Evolutionary conservation across 2,329 filamentous ascomycete genomes (phyloP), one percentile per base, ranked within the genome.

Genomic region (Phialemonium atrogriseum): DNA sequence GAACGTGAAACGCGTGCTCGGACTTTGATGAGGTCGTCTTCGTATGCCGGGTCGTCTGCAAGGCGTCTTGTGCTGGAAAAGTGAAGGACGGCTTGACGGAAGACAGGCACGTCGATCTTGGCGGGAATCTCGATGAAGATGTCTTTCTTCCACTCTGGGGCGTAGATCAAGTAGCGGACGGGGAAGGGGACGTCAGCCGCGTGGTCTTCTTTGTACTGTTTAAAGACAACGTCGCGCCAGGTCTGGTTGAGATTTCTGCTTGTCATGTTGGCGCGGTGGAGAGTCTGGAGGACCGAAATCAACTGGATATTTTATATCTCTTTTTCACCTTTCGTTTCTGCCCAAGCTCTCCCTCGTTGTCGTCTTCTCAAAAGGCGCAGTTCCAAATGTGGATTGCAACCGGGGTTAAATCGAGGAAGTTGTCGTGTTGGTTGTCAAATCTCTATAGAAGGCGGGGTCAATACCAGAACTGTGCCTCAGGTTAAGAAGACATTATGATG

Each of bases 171-270:
- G 26, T 39, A 39, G 24, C 36, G 36, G 13, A 39, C 12, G 32
- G 34, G 37, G 33, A 39, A 39, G 13, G 37, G 37, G 16, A 34
- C 23, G 30, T 32, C 30, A 24, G 30, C 30, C 7, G 22, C 36
- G 30, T 30, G 30, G 30, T 39, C 33, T 5, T 19, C 20, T 27
- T 22, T 33, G 34, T 36, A 39, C 24, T 39, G 33, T 4, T 30
- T 26, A 11, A 39, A 36, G 29, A 39, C 36, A 12, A 33, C 18
- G 33, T 39, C 36, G 19, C 36, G 33, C 36, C 36, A 39, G 21
- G 33, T 36, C 12, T 22, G 28, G 36, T 39, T 39, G 33, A 39
- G 36, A 12, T 36, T 39, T 16, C 36, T 18, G 33, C 12, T 33
- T 20, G 36, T 39, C 36, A 38, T 36, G 12, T 23, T 28, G 24